Evolutionary conservation across 768 basidiomycete genomes (phyloP).

Genomic region (Rhodotorula sphaerocarpa): DNA sequence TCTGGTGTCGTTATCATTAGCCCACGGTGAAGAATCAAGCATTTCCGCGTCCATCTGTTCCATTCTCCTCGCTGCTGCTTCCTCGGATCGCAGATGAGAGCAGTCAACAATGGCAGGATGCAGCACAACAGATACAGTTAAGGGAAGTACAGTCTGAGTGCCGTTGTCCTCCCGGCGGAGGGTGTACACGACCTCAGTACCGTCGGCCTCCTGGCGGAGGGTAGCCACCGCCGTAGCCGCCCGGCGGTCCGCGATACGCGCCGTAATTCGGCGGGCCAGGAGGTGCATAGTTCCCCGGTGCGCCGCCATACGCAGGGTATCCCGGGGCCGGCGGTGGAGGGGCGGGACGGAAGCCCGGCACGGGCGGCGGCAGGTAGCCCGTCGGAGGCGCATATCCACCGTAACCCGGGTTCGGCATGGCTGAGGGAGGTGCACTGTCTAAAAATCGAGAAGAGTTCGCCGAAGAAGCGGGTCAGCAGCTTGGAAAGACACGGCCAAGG

Average conservation of each 20-base stretch:
- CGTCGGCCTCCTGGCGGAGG: neutral
- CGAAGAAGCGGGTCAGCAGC: neutral
- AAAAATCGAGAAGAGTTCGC: neutral
- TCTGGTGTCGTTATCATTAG: too few species aligned
- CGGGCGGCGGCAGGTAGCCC: slow-evolving; percentile 13
- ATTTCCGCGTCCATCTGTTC: too few species aligned
- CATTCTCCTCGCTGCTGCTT: too few species aligned
- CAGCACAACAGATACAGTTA: too few species aligned
- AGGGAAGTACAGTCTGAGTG: neutral
- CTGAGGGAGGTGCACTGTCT: slow-evolving; percentile 3
- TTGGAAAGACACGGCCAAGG: neutral
- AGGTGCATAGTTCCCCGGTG: too few species aligned
- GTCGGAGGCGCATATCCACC: slow-evolving; percentile 4
- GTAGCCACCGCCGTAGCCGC: slow-evolving; percentile 9
- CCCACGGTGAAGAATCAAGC: too few species aligned
- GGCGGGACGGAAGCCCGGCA: slow-evolving; percentile 6
- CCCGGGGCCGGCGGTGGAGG: slow-evolving; percentile 9
- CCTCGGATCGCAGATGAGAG: too few species aligned
- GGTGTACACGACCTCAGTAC: slow-evolving; percentile 6
- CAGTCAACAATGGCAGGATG: too few species aligned
- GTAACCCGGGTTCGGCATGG: neutral
- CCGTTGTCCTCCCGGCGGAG: neutral
- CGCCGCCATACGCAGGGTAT: neutral
- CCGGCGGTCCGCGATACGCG: neutral
- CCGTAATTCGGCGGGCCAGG: neutral